Conservation (phyloP, 768 basidiomycete species). For the Rhodotorula diobovata region DNA sequence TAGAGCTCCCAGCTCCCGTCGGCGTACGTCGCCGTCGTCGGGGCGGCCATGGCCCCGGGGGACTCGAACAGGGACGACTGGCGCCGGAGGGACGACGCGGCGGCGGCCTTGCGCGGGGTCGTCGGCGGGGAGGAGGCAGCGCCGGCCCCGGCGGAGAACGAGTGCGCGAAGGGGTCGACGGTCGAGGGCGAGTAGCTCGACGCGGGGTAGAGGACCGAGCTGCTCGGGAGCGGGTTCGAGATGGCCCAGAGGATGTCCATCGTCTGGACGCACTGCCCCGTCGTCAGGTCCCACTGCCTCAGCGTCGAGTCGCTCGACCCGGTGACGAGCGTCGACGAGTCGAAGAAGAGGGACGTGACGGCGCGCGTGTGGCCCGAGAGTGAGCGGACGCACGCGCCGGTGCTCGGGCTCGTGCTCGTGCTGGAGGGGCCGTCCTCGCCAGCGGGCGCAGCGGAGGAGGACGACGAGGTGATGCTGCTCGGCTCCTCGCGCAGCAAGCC, state of each 20-base stretch:
- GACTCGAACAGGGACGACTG: constrained; percentile 50
- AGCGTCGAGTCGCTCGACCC: constrained; percentile 97
- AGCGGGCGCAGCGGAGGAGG: constrained; percentile 39
- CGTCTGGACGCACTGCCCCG: constrained; percentile 96
- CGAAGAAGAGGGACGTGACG: constrained; percentile 90
- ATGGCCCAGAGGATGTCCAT: constrained; percentile 99
- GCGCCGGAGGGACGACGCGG: constrained; percentile 44
- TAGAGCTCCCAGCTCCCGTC: constrained; percentile 94
- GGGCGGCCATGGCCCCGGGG: constrained; percentile 23
- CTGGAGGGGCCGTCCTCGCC: constrained; percentile 51
- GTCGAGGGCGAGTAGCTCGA: constrained; percentile 35
- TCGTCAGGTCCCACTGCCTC: constrained; percentile 94
- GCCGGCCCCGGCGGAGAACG: constrained; percentile 10
- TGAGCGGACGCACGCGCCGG: constrained; percentile 63
- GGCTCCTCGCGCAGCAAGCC: constrained; percentile 28
- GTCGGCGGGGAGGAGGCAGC: not conserved
- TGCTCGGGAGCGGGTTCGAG: constrained; percentile 64
- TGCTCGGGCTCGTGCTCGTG: constrained; percentile 46
- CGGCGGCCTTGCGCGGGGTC: constrained; percentile 19
- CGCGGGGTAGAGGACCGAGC: constrained; percentile 28
- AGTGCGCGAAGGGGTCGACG: constrained; percentile 18
- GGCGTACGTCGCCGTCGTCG: constrained; percentile 74
- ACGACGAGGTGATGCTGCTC: not conserved
- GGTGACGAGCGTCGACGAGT: constrained; percentile 87
- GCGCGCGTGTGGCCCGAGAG: constrained; percentile 89